phyloP scores from a whole-genome alignment of 371 early-diverging fungal species.

The Syncephalastrum racemosum region DNA sequence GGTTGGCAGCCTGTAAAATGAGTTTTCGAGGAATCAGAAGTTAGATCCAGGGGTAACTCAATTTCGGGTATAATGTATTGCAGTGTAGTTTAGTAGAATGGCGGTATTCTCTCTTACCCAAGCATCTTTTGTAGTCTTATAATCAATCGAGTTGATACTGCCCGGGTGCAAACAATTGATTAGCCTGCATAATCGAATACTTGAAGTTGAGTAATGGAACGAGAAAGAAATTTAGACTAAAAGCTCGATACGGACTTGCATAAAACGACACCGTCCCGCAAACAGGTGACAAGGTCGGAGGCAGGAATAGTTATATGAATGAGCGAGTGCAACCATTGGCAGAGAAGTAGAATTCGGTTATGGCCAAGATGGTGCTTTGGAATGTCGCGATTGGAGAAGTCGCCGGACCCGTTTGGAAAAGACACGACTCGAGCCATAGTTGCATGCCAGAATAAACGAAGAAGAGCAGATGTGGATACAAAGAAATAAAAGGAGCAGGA shows the following conservation, averaged over 20 bases:
- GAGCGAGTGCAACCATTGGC: slow-evolving; percentile 13
- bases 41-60: neutral
- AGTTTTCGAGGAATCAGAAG: neutral
- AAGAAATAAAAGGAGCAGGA: no score
- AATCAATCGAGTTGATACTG: slow-evolving; percentile 8
- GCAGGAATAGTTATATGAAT: slow-evolving; percentile 9
- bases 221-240: no score
- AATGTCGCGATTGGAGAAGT: no score
- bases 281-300: slow-evolving; percentile 55
- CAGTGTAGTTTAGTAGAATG: neutral
- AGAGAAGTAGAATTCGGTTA: no score
- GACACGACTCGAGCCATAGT: no score
- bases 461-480: no score
- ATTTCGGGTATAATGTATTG: neutral
- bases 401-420: no score
- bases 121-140: slow-evolving; percentile 3
- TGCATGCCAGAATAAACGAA: no score
- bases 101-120: slow-evolving; percentile 3
- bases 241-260: slow-evolving; percentile 60
- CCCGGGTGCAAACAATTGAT: slow-evolving; percentile 13
- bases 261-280: slow-evolving; percentile 82
- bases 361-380: no score
- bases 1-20: slow-evolving; percentile 21
- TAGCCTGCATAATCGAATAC: slow-evolving; percentile 9
- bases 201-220: slow-evolving; percentile 1